Percentiles rank a stretch among this genome's conserved stretches.
These are phyloP conservation scores for Penicillium sp. DNA, from an alignment of 2,329 filamentous ascomycete species.

Conservation along the genomic window DNA sequence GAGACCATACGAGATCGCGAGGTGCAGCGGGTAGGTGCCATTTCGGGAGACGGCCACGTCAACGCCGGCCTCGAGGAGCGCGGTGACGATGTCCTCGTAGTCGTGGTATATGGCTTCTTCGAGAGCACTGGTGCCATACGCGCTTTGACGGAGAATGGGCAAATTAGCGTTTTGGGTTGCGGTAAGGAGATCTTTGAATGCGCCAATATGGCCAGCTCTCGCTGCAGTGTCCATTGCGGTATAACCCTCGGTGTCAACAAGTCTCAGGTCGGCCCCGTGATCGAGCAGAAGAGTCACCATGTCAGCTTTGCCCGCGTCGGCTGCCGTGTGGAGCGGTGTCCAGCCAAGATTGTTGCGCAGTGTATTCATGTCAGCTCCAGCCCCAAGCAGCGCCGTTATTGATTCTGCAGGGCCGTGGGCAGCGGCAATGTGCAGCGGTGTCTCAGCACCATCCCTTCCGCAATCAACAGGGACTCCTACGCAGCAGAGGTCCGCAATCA, in stretches of 20 bases:
- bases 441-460: background rate
- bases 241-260: background rate
- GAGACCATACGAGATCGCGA: background rate
- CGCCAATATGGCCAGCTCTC: background rate
- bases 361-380: background rate
- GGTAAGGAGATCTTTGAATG: background rate
- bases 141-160: background rate
- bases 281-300: background rate
- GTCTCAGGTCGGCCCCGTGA: background rate
- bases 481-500: background rate
- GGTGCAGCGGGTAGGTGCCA: background rate
- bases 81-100: background rate
- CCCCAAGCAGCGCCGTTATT: background rate
- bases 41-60: background rate
- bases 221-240: background rate
- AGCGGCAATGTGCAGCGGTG: background rate
- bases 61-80: background rate
- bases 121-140: background rate
- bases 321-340: background rate
- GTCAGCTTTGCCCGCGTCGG: background rate
- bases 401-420: background rate
- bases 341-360: background rate
- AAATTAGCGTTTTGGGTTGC: background rate
- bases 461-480: background rate
- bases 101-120: background rate